Percentiles rank a stretch among this genome's conserved stretches.
Conservation (phyloP, 345 rosid species). For the Microcos paniculata region DNA sequence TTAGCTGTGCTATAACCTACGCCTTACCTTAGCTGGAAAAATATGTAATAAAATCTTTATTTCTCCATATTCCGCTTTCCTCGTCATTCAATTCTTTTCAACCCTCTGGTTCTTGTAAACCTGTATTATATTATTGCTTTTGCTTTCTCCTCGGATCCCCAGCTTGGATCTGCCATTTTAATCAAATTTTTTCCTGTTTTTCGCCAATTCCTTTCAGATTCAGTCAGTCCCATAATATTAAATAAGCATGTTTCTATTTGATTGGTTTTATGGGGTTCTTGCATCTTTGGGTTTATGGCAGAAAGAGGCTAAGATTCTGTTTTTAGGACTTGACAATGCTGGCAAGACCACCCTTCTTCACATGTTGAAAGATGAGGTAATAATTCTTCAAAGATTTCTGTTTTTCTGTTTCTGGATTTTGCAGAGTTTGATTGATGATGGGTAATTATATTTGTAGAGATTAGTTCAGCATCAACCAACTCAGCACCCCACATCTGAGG, state of each 20-base stretch:
- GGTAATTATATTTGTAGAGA: constrained; percentile 44
- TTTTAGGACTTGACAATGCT: constrained; percentile 90
- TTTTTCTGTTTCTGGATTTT: neutral
- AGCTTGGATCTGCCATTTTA: constrained; percentile 11
- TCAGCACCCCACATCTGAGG: constrained; percentile 80
- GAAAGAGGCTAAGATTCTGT: constrained; percentile 91
- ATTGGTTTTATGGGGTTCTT: constrained; percentile 87
- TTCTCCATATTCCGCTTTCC: too few species aligned
- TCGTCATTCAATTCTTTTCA: neutral
- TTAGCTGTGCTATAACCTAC: neutral
- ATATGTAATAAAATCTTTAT: too few species aligned
- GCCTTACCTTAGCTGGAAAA: too few species aligned
- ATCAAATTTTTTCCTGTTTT: neutral
- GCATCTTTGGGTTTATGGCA: constrained; percentile 87
- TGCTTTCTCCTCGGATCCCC: neutral
- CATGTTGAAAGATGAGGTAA: constrained; percentile 93
- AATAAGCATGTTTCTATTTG: constrained; percentile 61
- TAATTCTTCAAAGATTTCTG: neutral
- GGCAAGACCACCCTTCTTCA: constrained; percentile 97
- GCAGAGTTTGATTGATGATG: neutral
- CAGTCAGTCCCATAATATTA: neutral
- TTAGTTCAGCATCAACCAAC: constrained; percentile 79
- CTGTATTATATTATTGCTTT: too few species aligned
- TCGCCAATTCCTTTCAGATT: neutral
- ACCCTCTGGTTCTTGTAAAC: neutral